phyloP scores from a whole-genome alignment of 2,329 filamentous ascomycete genomes.

The Decorospora gaudefroyi region DNA sequence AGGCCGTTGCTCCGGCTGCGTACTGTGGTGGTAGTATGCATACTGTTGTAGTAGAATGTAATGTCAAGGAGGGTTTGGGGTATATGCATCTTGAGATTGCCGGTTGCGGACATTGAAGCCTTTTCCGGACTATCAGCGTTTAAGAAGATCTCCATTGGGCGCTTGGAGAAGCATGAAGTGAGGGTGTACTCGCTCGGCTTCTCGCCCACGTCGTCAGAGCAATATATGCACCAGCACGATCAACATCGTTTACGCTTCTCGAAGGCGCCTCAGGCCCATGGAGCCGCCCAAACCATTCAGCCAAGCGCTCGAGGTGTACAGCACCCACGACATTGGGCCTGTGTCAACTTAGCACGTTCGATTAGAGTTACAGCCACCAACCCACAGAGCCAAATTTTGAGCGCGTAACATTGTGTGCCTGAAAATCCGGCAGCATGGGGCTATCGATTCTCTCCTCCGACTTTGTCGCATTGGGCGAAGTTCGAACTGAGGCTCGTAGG shows the following conservation, averaged over 20 bases:
- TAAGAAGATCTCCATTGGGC: constrained; percentile 1
- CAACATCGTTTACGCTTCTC: constrained; percentile 11
- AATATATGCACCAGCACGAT: constrained; percentile 3
- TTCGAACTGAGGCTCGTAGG: constrained; percentile 25
- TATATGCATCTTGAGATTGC: background rate
- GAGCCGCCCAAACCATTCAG: constrained; percentile 16
- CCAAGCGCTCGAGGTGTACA: constrained; percentile 18
- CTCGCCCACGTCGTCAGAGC: constrained; percentile 10
- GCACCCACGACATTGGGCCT: constrained; percentile 5
- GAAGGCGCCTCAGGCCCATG: constrained; percentile 12
- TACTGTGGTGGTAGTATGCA: background rate
- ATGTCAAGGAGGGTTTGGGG: background rate
- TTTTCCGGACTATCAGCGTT: background rate
- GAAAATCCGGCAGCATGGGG: constrained; percentile 27
- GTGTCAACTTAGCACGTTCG: constrained; percentile 22
- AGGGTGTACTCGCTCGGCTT: constrained; percentile 10
- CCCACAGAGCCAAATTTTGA: constrained; percentile 12
- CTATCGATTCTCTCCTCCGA: constrained; percentile 5
- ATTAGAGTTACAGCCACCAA: constrained; percentile 36
- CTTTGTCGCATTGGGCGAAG: constrained; percentile 7
- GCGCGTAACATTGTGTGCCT: constrained; percentile 32
- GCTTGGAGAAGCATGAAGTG: constrained; percentile 13
- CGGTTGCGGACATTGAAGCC: background rate
- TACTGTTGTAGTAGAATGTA: background rate
- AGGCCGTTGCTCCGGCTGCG: background rate